Evolutionary conservation across 352 stramenopile species (phyloP).

Genomic region (Globisporangium cederbergense): DNA sequence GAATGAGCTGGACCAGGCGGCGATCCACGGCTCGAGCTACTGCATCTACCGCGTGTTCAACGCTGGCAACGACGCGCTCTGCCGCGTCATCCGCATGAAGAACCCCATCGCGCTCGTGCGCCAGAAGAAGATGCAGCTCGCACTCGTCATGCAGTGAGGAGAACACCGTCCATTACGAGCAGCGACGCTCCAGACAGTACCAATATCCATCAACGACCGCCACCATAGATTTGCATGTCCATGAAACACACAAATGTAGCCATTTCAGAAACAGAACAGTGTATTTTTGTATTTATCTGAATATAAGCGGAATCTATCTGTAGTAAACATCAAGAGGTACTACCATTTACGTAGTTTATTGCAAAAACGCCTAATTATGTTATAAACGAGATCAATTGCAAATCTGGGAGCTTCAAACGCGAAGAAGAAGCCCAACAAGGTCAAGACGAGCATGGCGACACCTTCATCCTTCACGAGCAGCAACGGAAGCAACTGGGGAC

Average conservation of each 20-base stretch:
- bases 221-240: not conserved
- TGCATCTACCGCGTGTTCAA: conserved; percentile 87
- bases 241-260: not conserved
- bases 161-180: too few species aligned
- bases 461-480: not conserved
- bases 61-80: conserved; percentile 61
- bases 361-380: too few species aligned
- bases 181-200: too few species aligned
- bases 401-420: conserved; percentile 4
- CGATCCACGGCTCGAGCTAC: conserved; percentile 72
- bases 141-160: conserved; percentile 72
- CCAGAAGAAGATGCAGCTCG: conserved; percentile 78
- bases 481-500: conserved; percentile 31
- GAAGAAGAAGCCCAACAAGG: conserved; percentile 9
- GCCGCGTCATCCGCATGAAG: conserved; percentile 80
- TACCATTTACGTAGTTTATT: too few species aligned
- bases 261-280: not conserved
- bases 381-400: not conserved
- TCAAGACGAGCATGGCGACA: conserved; percentile 2
- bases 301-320: not conserved
- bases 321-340: not conserved
- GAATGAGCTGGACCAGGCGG: conserved; percentile 85
- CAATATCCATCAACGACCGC: not conserved
- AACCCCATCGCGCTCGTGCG: conserved; percentile 79
- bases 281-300: not conserved